Evolutionary conservation across 1,284 basidiomycete species (phyloP), one percentile per base, ranked within the genome.

Genomic region (Veloboletus limbatus): DNA sequence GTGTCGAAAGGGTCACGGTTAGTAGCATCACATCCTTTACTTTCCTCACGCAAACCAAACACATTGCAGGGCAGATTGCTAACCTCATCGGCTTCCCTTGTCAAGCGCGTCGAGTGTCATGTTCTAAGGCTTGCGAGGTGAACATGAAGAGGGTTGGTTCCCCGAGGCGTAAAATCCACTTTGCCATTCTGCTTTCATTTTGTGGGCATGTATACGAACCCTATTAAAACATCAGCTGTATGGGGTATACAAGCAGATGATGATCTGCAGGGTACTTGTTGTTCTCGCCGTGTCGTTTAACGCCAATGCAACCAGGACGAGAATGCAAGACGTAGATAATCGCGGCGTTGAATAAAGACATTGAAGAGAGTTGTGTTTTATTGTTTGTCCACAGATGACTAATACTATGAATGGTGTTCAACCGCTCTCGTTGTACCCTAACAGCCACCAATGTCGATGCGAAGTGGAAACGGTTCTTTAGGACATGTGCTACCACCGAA

Each of bases 261-360:
- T 73, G 75, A 74, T 83, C 79, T 82, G 78, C 78, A 61, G 64
- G 69, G 67, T 51, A 48, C 59, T 31, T 14, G n/a, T 65, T 41
- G 22, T 37, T 84, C 54, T 84, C 54, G 81, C 81, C 79, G 74
- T 62, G 77, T 73, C 65, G 81, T 85, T 84, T 85, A 84, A 82
- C 82, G 74, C 67, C 72, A 59, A 67, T 68, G 73, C 76, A 45
- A 76, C 66, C 65, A 66, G 51, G 56, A 55, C 56, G 36, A 30
- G 48, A 25, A 59, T 52, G 74, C 75, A 67, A 62, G 71, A 69
- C 74, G 79, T 81, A 79, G 81, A 84, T 84, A 82, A 71, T 71
- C 75, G 68, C 75, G 80, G 80, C 78, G 28, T 40, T 31, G 33
- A 25, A 14, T 13, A 34, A 11, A 32, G 4, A 34, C 14, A 21